Percentiles rank a stretch among this genome's conserved stretches.
phyloP scores from a whole-genome alignment of 805 yeast species.

The Danielia reshetovae region DNA sequence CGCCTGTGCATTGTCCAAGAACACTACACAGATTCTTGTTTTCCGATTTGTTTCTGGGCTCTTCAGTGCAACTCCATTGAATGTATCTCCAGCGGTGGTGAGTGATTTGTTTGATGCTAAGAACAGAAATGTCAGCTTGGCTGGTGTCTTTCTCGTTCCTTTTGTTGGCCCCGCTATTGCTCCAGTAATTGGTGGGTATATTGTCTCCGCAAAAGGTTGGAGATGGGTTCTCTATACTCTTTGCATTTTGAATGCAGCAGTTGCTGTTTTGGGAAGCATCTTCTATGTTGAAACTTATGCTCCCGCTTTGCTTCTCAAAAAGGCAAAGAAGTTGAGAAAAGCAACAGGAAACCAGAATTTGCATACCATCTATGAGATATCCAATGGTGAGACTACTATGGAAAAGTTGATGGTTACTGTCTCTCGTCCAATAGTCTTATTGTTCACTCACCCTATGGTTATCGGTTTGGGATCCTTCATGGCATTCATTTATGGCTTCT shows the following conservation, averaged over 20 bases:
- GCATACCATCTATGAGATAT: slow-evolving; percentile 36
- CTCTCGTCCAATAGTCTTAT: slow-evolving; percentile 30
- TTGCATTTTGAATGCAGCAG: slow-evolving; percentile 31
- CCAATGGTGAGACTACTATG: slow-evolving; percentile 24
- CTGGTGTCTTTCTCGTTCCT: slow-evolving; percentile 35
- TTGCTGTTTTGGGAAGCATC: slow-evolving; percentile 28
- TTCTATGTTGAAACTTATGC: slow-evolving; percentile 34
- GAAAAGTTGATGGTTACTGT: slow-evolving; percentile 23
- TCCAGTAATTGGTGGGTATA: slow-evolving; percentile 34
- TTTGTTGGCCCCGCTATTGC: slow-evolving; percentile 37
- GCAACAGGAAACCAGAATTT: slow-evolving; percentile 33
- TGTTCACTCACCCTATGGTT: slow-evolving; percentile 35
- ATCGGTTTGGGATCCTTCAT: slow-evolving; percentile 38
- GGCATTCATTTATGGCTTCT: slow-evolving; percentile 41
- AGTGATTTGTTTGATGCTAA: slow-evolving; percentile 34
- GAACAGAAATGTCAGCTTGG: slow-evolving; percentile 31
- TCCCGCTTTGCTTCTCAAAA: slow-evolving; percentile 28
- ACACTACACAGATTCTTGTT: slow-evolving; percentile 30
- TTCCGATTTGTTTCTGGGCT: slow-evolving; percentile 35
- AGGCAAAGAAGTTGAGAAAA: slow-evolving; percentile 26
- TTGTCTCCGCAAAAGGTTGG: slow-evolving; percentile 31
- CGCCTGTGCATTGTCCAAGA: slow-evolving; percentile 33
- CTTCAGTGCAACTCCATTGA: slow-evolving; percentile 36
- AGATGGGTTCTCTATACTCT: slow-evolving; percentile 36
- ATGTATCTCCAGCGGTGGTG: slow-evolving; percentile 37